Base-by-base conservation (phyloP, 768 basidiomycete genomes). In the Leccinum sublutescens region DNA sequence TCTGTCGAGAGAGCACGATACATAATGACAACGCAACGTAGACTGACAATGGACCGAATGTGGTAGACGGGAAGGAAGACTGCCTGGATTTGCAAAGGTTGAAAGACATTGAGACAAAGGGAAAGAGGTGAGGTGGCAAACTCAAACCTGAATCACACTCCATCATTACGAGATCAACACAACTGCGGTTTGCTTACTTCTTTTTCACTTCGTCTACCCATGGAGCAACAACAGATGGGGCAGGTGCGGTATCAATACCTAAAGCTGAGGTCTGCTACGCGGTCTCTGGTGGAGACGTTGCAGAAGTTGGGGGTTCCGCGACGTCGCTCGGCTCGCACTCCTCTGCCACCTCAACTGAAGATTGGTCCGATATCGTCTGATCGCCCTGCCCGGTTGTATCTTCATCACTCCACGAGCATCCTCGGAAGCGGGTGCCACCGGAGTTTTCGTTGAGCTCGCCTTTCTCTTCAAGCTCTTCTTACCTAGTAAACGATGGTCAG, bases 1-100 rank as follows among this genome's bases (percentile, higher is more conserved):
- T 62, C 70, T 71, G 49, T 9, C 8, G 31, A 27, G 17, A 45
- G 40, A 15, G 45, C 15, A 52, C 10, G 12, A 43, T 12, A 12
- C 14, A 51, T 1, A 33, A 47, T 29, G 31, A 55, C 5, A 48
- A 50, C 19, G 25, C 47, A 53, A 64, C 52, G 47, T 43, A 52
- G 58, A 76, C 85, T 64, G 56, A 87, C 87, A 87, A 68, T 54
- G 85, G 83, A 19, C 85, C 86, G 63, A 88, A 88, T 27, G 88
- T 88, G 1, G 86, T 87, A n/a, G 82, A 76, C 40, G 74, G 74
- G 58, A 75, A 81, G 74, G 82, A 84, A 8, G 68, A 65, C 5
- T 73, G 57, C 15, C 55, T 8, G 2, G 64, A 25, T n/a, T 45
- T 56, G 58, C 70, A 67, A 55, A 68, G 51, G 56, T 53, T 52